A percentile compares a stretch with the other conserved stretches of the same genome.
These are phyloP conservation scores for Ceratocystis diversiconidia DNA, from an alignment of 2,329 filamentous ascomycete species.

Conservation along the genomic window DNA sequence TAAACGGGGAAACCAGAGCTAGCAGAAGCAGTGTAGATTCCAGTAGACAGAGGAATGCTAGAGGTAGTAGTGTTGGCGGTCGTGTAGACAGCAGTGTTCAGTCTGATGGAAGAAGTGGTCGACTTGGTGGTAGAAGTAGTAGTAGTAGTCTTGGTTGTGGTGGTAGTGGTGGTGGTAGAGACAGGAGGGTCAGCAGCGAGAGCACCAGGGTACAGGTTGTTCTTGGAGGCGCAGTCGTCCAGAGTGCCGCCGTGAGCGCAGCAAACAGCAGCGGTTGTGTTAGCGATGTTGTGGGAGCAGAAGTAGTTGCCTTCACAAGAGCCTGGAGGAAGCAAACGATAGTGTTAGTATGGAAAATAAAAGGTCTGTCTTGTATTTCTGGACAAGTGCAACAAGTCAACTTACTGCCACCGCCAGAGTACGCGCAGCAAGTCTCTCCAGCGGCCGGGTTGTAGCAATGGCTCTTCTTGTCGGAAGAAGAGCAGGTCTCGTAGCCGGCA, in stretches of 20 bases:
- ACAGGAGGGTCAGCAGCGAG: conserved; percentile 26
- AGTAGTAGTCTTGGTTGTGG: conserved; percentile 20
- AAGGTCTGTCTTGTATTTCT: background rate
- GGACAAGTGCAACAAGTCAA: conserved; percentile 18
- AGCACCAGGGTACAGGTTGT: conserved; percentile 35
- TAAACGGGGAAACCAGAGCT: conserved; percentile 3
- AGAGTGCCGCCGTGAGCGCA: conserved; percentile 43
- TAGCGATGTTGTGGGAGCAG: conserved; percentile 40
- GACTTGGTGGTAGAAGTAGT: conserved; percentile 23
- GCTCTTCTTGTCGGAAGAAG: conserved; percentile 33
- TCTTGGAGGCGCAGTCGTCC: conserved; percentile 39
- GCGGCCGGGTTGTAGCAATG: conserved; percentile 44
- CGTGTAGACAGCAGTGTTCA: conserved; percentile 14
- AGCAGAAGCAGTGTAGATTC: conserved; percentile 3
- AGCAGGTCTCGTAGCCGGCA: conserved; percentile 34
- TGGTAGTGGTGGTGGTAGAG: conserved; percentile 24
- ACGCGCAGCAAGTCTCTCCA: conserved; percentile 42
- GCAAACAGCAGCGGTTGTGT: conserved; percentile 31
- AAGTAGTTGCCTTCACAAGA: conserved; percentile 48
- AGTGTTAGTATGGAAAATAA: conserved; percentile 6
- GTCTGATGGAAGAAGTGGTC: conserved; percentile 9
- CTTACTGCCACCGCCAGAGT: conserved; percentile 41
- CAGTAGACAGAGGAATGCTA: conserved; percentile 9
- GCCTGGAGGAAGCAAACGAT: conserved; percentile 28
- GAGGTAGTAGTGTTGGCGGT: conserved; percentile 11